Evolutionary conservation across 331 rosid species (phyloP).

Genomic region (Rhamnella rubrinervis): DNA sequence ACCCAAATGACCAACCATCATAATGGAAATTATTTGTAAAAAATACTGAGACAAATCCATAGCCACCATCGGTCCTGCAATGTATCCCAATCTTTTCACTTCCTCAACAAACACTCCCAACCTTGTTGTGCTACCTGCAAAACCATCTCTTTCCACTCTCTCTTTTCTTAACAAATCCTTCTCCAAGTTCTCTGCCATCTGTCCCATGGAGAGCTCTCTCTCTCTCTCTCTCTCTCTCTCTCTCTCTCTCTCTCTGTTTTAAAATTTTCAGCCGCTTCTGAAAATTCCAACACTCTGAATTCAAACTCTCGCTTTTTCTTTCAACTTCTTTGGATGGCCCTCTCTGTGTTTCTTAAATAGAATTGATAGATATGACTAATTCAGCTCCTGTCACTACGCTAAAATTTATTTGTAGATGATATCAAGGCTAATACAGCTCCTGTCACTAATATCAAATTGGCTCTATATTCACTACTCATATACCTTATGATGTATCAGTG

Average conservation of each 20-base stretch:
- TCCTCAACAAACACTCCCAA: conserved; percentile 40
- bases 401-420: too few relatives aligned
- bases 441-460: too few relatives aligned
- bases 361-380: too few relatives aligned
- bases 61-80: conserved; percentile 61
- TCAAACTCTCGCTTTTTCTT: too few relatives aligned
- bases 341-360: too few relatives aligned
- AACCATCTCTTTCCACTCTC: neutral
- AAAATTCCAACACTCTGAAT: neutral
- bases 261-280: neutral
- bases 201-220: neutral
- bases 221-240: neutral
- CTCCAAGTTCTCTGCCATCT: conserved; percentile 24
- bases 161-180: conserved; percentile 27
- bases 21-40: conserved; percentile 60
- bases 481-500: neutral
- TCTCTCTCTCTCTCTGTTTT: too few relatives aligned
- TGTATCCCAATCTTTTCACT: conserved; percentile 38
- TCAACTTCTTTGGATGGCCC: too few relatives aligned
- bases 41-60: conserved; percentile 60
- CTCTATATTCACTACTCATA: too few relatives aligned
- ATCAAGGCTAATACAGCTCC: too few relatives aligned
- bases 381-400: too few relatives aligned
- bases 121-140: conserved; percentile 6
- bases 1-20: conserved; percentile 83